Evolutionary conservation across 768 basidiomycete species (phyloP).

Genomic region (Boletellus sp.): DNA sequence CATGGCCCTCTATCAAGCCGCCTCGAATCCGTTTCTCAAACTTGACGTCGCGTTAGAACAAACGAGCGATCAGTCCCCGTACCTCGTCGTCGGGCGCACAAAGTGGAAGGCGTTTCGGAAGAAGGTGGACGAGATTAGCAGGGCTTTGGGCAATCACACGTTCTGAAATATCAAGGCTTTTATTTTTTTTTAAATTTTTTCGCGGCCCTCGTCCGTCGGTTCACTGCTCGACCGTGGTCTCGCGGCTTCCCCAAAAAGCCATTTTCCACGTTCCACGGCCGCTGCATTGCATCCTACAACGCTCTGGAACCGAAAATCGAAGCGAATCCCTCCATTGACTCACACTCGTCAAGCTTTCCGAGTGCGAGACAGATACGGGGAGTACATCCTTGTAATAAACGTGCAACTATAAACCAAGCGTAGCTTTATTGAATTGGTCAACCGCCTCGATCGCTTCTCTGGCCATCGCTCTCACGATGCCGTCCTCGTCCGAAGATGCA

Average conservation of each 20-base stretch:
- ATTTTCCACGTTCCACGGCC: conserved; percentile 18
- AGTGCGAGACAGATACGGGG: conserved; percentile 96
- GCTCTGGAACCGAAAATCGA: conserved; percentile 54
- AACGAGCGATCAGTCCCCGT: conserved; percentile 48
- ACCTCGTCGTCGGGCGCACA: conserved; percentile 56
- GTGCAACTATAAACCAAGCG: conserved; percentile 31
- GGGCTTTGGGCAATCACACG: conserved; percentile 47
- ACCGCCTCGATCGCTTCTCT: conserved; percentile 60
- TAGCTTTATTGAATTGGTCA: conserved; percentile 46
- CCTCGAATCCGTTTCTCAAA: conserved; percentile 84
- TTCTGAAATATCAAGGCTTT: conserved; percentile 14
- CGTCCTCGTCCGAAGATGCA: conserved; percentile 67
- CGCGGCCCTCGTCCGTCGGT: conserved; percentile 8
- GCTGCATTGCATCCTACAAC: conserved; percentile 16
- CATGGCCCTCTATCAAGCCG: conserved; percentile 78
- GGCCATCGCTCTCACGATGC: conserved; percentile 70
- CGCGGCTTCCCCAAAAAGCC: conserved; percentile 20
- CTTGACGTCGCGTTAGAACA: conserved; percentile 50
- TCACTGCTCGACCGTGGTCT: conserved; percentile 27
- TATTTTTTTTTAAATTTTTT: too few relatives aligned
- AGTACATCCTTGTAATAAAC: conserved; percentile 25
- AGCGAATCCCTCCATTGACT: conserved; percentile 77
- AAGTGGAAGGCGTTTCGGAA: conserved; percentile 69
- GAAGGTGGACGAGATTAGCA: conserved; percentile 72
- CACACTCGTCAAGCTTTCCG: conserved; percentile 58